Conservation (phyloP, 345 rosid genomes). For the Orychophragmus violaceus region DNA sequence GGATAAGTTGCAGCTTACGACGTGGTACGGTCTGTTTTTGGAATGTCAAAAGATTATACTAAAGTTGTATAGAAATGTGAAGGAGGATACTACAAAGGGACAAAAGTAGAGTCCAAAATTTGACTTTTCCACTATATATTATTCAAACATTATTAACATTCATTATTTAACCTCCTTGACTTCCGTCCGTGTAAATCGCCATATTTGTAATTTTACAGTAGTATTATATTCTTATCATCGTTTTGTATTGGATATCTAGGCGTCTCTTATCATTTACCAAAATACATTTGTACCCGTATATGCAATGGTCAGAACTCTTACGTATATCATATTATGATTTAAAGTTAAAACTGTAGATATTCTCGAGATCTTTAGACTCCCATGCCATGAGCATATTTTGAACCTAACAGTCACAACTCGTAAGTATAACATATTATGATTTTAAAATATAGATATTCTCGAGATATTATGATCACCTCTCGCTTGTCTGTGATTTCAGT, state of each 20-base stretch:
- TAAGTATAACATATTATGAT: not conserved
- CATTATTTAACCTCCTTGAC: conserved; percentile 4
- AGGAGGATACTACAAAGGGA: conserved; percentile 1
- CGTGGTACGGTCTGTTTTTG: conserved; percentile 1
- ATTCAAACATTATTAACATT: not conserved
- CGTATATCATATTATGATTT: too few relatives aligned
- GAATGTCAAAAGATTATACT: conserved; percentile 1
- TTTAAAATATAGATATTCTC: not conserved
- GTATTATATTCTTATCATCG: not conserved
- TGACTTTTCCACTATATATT: conserved; percentile 21
- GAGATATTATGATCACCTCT: too few relatives aligned
- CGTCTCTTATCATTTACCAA: too few relatives aligned
- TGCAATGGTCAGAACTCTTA: too few relatives aligned
- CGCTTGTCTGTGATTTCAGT: too few relatives aligned
- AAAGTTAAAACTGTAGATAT: too few relatives aligned
- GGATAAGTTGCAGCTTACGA: not conserved
- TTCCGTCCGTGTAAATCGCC: not conserved
- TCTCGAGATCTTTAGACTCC: too few relatives aligned
- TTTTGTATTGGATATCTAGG: not conserved
- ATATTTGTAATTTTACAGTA: not conserved
- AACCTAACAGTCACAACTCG: too few relatives aligned
- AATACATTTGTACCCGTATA: not conserved
- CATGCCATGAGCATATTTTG: too few relatives aligned
- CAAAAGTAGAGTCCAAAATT: conserved; percentile 26
- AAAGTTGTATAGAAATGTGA: not conserved